These are phyloP conservation scores for Penicillium corylophilum DNA, from an alignment of 2,329 filamentous ascomycete species.

Conservation along the genomic window DNA sequence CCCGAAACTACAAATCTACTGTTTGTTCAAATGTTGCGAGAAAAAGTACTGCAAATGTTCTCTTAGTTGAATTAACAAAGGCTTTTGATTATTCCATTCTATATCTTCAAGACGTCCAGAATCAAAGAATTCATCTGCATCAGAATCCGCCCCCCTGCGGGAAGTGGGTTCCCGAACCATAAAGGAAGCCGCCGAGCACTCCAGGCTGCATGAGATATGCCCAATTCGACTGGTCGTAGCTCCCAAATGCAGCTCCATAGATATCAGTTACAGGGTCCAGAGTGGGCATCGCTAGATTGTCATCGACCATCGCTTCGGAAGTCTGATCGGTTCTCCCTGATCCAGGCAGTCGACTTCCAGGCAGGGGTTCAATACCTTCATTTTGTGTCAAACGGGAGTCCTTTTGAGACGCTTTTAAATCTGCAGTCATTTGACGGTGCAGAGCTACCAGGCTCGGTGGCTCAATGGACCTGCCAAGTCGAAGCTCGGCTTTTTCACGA, in stretches of 20 bases:
- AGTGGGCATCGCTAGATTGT: neutral
- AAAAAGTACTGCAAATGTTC: too few relatives aligned
- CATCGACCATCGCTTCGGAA: neutral
- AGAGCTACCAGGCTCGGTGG: slow-evolving; percentile 1
- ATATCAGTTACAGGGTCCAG: neutral
- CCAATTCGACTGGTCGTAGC: neutral
- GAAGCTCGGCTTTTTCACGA: slow-evolving; percentile 50
- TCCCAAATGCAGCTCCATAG: neutral
- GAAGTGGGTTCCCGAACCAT: neutral
- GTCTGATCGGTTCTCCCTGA: neutral
- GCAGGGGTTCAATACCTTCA: neutral
- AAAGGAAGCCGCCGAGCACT: neutral
- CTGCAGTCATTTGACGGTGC: neutral
- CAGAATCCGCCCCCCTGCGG: neutral
- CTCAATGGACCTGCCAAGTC: slow-evolving; percentile 40
- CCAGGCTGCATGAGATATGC: neutral
- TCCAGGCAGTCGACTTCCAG: neutral
- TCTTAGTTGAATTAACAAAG: too few relatives aligned
- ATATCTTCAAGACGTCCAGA: too few relatives aligned
- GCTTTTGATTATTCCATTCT: too few relatives aligned
- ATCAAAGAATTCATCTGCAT: neutral
- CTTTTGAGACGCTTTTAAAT: neutral
- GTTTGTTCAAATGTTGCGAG: too few relatives aligned
- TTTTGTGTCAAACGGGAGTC: neutral
- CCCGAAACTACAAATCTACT: slow-evolving; percentile 3